These are phyloP conservation scores for Tulasnella sp. DNA, from an alignment of 768 basidiomycete species.

Conservation along the genomic window DNA sequence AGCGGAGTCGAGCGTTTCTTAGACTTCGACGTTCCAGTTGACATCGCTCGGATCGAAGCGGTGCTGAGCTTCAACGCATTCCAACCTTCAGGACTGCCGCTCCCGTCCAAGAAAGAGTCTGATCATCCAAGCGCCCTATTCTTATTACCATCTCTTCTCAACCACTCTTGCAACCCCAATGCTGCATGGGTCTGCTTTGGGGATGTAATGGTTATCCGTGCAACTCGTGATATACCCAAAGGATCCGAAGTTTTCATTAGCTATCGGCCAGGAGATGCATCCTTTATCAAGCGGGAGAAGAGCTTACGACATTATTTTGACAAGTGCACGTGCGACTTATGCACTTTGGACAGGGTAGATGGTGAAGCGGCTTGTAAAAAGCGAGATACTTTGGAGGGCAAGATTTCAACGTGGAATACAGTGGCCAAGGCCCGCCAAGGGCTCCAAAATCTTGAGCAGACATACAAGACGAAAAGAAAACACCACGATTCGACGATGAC, in stretches of 20 bases:
- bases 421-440: neutral
- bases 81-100: neutral
- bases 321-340: constrained; percentile 12
- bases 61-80: constrained; percentile 28
- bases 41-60: constrained; percentile 28
- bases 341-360: constrained; percentile 10
- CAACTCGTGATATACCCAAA: constrained; percentile 22
- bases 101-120: neutral
- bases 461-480: neutral
- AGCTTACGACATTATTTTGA: neutral
- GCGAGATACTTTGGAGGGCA: neutral
- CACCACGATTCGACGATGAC: neutral
- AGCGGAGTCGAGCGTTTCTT: constrained; percentile 8
- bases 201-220: constrained; percentile 32
- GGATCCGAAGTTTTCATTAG: constrained; percentile 29
- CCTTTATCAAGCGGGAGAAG: neutral
- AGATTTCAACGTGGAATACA: neutral
- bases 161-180: constrained; percentile 32
- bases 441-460: neutral
- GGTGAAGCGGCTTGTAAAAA: neutral
- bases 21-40: constrained; percentile 22
- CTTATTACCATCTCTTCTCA: constrained; percentile 31
- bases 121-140: constrained; percentile 27
- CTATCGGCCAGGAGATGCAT: constrained; percentile 9
- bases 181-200: constrained; percentile 27